These are phyloP conservation scores for Vanrija sp. DNA, from an alignment of 1,284 basidiomycete species.

Conservation along the genomic window DNA sequence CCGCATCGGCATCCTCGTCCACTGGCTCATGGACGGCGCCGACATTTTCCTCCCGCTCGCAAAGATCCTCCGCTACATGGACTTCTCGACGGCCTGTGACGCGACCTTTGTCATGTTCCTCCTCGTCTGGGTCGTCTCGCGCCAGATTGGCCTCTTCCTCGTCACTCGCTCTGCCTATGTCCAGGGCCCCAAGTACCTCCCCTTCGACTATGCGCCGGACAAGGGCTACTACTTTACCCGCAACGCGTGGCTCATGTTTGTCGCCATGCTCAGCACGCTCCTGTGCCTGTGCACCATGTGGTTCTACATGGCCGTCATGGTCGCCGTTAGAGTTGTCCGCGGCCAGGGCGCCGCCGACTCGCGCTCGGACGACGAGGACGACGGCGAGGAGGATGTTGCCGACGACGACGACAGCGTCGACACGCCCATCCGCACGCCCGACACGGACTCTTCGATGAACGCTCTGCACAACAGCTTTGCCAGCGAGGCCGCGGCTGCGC, in stretches of 20 bases:
- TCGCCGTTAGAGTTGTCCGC: slow-evolving; percentile 73
- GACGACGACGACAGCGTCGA: background rate
- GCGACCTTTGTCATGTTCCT: slow-evolving; percentile 74
- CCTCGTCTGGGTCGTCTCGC: slow-evolving; percentile 80
- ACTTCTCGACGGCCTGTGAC: slow-evolving; percentile 66
- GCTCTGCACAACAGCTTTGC: too few relatives aligned
- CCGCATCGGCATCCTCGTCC: slow-evolving; percentile 78
- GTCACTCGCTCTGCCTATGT: slow-evolving; percentile 62
- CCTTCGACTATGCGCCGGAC: slow-evolving; percentile 60
- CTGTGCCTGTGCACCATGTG: slow-evolving; percentile 73
- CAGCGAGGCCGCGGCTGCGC: too few relatives aligned
- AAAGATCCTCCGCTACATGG: slow-evolving; percentile 88
- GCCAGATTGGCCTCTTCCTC: slow-evolving; percentile 71
- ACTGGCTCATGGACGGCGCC: slow-evolving; percentile 88
- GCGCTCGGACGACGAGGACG: slow-evolving; percentile 74
- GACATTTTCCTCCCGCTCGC: slow-evolving; percentile 90
- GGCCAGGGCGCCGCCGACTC: slow-evolving; percentile 77
- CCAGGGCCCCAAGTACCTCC: slow-evolving; percentile 55
- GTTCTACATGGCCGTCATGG: slow-evolving; percentile 77
- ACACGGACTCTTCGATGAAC: too few relatives aligned
- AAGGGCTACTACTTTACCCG: slow-evolving; percentile 58
- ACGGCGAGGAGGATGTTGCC: slow-evolving; percentile 15
- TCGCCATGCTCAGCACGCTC: slow-evolving; percentile 54
- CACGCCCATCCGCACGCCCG: too few relatives aligned
- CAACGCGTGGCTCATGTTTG: slow-evolving; percentile 55